Percentiles rank a stretch among this genome's conserved stretches.
Conservation (phyloP, 305 asterid genomes). For the Ilex paraguariensis region DNA sequence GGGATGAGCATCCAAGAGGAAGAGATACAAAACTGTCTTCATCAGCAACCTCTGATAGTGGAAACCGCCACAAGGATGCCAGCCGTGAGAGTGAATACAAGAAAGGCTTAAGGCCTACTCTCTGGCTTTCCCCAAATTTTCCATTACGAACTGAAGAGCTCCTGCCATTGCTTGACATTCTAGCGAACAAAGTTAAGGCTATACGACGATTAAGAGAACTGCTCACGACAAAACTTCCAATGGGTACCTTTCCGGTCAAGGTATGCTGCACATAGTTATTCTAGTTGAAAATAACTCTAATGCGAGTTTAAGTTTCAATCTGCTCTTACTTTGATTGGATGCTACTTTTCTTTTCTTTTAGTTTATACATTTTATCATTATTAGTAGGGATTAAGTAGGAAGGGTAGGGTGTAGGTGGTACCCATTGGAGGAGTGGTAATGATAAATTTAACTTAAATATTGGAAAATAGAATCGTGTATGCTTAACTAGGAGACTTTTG, state of each 20-base stretch:
- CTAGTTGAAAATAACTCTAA: too few species aligned
- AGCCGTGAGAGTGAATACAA: conserved; percentile 80
- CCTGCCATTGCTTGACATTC: conserved; percentile 89
- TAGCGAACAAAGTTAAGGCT: conserved; percentile 96
- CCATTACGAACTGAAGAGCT: conserved; percentile 84
- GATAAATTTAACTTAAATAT: too few species aligned
- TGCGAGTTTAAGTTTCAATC: too few species aligned
- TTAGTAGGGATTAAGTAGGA: not conserved
- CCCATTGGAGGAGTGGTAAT: too few species aligned
- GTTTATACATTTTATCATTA: conserved; percentile 10
- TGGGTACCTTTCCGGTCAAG: conserved; percentile 94
- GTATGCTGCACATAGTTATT: conserved; percentile 28
- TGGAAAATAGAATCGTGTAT: too few species aligned
- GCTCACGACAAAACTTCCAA: conserved; percentile 89
- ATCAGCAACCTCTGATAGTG: conserved; percentile 45
- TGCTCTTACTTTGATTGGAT: too few species aligned
- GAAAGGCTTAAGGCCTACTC: conserved; percentile 93
- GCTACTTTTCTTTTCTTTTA: not conserved
- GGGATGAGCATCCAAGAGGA: conserved; percentile 66
- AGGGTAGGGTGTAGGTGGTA: too few species aligned
- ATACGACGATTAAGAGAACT: conserved; percentile 81
- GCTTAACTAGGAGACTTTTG: too few species aligned
- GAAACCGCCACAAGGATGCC: conserved; percentile 54
- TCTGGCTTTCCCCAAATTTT: conserved; percentile 94
- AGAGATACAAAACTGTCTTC: conserved; percentile 57